These are phyloP conservation scores for Vitis hybrid DNA, from an alignment of 177 flowering plant species.

Conservation along the genomic window DNA sequence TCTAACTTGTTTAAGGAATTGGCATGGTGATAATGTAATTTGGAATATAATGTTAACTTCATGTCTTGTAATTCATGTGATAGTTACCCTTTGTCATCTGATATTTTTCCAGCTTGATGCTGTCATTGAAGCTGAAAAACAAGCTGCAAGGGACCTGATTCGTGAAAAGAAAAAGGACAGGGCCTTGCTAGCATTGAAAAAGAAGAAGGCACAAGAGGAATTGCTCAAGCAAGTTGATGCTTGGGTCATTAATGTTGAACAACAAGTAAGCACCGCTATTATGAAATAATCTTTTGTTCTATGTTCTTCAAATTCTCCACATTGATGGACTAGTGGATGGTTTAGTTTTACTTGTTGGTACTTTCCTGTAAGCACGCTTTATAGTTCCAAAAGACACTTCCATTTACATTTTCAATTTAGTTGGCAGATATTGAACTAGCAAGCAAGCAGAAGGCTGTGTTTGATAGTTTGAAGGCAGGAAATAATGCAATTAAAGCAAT, in stretches of 20 bases:
- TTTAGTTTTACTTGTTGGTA: not conserved
- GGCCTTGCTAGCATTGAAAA: slow-evolving; percentile 88
- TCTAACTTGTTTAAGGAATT: not conserved
- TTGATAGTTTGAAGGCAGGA: slow-evolving; percentile 87
- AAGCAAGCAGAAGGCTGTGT: slow-evolving; percentile 93
- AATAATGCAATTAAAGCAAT: slow-evolving; percentile 83
- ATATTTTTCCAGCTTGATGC: slow-evolving; percentile 63
- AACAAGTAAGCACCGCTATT: slow-evolving; percentile 53
- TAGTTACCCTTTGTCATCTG: not conserved
- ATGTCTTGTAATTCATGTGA: not conserved
- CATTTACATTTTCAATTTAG: slow-evolving; percentile 30
- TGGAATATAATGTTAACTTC: too few species aligned
- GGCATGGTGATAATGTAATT: too few species aligned
- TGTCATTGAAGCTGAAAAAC: slow-evolving; percentile 94
- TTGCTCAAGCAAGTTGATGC: slow-evolving; percentile 87
- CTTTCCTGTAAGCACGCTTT: not conserved
- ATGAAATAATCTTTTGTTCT: not conserved
- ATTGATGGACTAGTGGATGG: too few species aligned
- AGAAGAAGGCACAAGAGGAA: slow-evolving; percentile 91
- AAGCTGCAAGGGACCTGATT: slow-evolving; percentile 87
- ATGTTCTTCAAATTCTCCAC: not conserved
- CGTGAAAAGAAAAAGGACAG: slow-evolving; percentile 94
- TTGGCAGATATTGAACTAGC: slow-evolving; percentile 91
- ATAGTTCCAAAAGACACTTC: slow-evolving; percentile 13
- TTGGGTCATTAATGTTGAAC: slow-evolving; percentile 92